phyloP scores from a whole-genome alignment of 148 eudicot species.

The Rhododendron ovatum region DNA sequence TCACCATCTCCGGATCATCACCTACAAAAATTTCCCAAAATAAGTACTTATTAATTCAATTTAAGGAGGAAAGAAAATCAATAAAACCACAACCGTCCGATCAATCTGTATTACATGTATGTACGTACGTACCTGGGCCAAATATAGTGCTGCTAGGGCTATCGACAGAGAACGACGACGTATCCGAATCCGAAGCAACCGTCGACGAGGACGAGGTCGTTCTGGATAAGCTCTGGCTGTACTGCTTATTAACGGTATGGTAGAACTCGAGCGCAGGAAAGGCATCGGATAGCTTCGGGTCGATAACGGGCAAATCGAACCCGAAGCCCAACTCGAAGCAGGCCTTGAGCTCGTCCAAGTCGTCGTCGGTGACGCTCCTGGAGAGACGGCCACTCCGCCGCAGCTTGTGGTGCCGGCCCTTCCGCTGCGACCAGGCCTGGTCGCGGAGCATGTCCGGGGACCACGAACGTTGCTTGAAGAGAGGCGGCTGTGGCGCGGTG shows the following conservation, averaged over 20 bases:
- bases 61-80: neutral
- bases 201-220: slow-evolving; percentile 20
- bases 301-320: slow-evolving; percentile 20
- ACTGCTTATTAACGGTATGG: slow-evolving; percentile 25
- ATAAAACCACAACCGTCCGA: neutral
- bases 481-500: neutral
- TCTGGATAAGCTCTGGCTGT: slow-evolving; percentile 13
- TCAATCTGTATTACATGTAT: neutral
- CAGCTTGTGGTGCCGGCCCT: neutral
- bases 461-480: slow-evolving; percentile 34
- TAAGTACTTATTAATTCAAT: neutral
- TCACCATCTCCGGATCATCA: slow-evolving; percentile 27
- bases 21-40: slow-evolving; percentile 8
- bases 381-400: slow-evolving; percentile 14
- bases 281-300: slow-evolving; percentile 24
- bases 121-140: slow-evolving; percentile 13
- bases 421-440: slow-evolving; percentile 17
- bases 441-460: slow-evolving; percentile 31
- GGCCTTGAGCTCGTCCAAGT: slow-evolving; percentile 38
- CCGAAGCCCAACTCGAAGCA: slow-evolving; percentile 49
- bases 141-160: slow-evolving; percentile 16
- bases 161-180: slow-evolving; percentile 3
- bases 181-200: slow-evolving; percentile 14
- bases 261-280: slow-evolving; percentile 43
- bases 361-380: slow-evolving; percentile 38